Base-by-base conservation (phyloP, 176 grass and related monocot species). In the Carex littledalei region DNA sequence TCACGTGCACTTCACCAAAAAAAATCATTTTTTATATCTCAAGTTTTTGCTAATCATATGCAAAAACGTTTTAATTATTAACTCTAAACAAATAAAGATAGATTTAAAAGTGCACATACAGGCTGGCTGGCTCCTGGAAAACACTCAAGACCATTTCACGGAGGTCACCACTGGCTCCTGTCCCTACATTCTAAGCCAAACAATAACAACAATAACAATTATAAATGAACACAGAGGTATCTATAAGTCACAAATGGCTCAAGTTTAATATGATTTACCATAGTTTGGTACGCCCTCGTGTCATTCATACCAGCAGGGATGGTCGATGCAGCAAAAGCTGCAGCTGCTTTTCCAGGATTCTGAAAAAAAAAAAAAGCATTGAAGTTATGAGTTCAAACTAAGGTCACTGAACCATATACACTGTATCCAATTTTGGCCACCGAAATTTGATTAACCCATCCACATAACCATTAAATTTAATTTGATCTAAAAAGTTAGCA, bases 61-160 rank as follows among this genome's bases (percentile, higher is more conserved):
- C 17, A 84, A 32, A 86, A 75, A 32, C n/a, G 60, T 8, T 78
- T 56, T 73, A 13, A 84, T 12, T 17, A 89, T 81, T 26, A 75
- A 63, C 68, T 1, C 47, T 50, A 35, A 16, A 52, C 34, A 83
- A 82, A 47, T 49, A 83, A 87, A 74, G 61, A 13, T 60, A 63
- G 4, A 39, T 56, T n/a, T 21, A 4, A 59, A 71, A 71, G 17
- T 56, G 13, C 53, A 84, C 84, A 83, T 83, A 91, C 89, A 91
- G 82, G 82, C 77, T 91, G 60, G 85, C 2, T 86, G 92, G 93
- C 53, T 98, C 93, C 86, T 89, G 80, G 81, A 98, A 95, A 89
- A 94, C 85, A 88, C 58, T 84, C 89, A 95, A 63, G 78, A 98
- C 89, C 89, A 90, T 67, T 9, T 81, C 61, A 26, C 37, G 3